Conservation (phyloP, 2,329 filamentous ascomycete genomes). For the Zasmidium citrigriseum region DNA sequence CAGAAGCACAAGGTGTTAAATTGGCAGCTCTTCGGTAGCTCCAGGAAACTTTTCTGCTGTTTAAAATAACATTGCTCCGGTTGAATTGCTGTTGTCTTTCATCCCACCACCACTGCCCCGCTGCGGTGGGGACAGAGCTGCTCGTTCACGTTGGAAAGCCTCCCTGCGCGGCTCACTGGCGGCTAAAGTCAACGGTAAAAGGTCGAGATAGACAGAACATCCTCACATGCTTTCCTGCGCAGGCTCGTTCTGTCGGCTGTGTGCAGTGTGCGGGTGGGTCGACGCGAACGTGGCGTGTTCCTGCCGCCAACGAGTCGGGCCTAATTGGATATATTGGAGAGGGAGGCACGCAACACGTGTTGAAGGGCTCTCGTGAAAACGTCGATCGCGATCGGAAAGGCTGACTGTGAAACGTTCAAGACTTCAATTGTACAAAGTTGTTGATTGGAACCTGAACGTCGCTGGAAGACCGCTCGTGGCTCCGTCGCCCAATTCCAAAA, state of each 20-base stretch:
- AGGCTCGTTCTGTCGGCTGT: not conserved
- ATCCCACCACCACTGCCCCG: not conserved
- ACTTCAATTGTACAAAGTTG: constrained; percentile 1
- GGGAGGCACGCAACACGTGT: too few species aligned
- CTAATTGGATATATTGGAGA: not conserved
- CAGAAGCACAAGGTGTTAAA: not conserved
- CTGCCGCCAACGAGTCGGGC: not conserved
- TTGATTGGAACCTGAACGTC: constrained; percentile 5
- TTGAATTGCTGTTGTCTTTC: not conserved
- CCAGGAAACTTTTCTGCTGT: not conserved
- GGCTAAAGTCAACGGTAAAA: not conserved
- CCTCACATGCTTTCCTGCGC: not conserved
- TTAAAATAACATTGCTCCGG: constrained; percentile 1
- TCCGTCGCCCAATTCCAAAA: not conserved
- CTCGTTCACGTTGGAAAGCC: too few species aligned
- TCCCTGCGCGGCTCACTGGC: not conserved
- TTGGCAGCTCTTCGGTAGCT: not conserved
- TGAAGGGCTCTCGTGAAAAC: not conserved
- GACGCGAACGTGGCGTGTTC: not conserved
- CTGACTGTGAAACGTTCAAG: not conserved
- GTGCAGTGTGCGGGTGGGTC: not conserved
- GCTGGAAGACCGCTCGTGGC: not conserved
- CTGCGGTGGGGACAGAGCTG: not conserved
- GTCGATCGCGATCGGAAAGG: not conserved
- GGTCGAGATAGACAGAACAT: not conserved